Evolutionary conservation across 768 basidiomycete genomes (phyloP).

Genomic region (Lenzites betulinus): DNA sequence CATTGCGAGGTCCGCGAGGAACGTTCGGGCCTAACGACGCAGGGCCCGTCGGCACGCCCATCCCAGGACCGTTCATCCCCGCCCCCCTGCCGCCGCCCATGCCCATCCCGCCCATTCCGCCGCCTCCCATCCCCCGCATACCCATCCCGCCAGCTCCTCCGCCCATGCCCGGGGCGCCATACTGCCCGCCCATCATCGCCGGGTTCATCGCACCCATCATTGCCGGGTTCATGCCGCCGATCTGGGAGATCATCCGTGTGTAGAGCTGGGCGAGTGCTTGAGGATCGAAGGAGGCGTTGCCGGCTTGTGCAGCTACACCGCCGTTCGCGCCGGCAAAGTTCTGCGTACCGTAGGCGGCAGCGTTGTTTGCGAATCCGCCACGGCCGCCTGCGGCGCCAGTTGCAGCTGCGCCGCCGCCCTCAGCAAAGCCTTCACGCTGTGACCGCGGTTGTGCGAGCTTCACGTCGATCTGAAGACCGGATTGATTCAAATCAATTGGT

Average conservation of each 20-base stretch:
- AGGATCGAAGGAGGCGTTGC: constrained; percentile 73
- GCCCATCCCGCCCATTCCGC: constrained; percentile 42
- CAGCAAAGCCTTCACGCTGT: constrained; percentile 66
- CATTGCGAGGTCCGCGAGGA: constrained; percentile 67
- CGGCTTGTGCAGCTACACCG: constrained; percentile 21
- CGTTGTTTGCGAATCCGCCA: constrained; percentile 35
- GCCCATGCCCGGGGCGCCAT: constrained; percentile 38
- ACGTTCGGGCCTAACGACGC: constrained; percentile 31
- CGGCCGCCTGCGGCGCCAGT: constrained; percentile 39
- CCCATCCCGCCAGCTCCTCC: constrained; percentile 30
- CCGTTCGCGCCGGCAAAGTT: constrained; percentile 18
- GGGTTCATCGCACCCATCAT: constrained; percentile 42
- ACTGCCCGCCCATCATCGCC: constrained; percentile 53
- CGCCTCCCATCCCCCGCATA: constrained; percentile 44
- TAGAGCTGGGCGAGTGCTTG: constrained; percentile 91
- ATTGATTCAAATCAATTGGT: not conserved
- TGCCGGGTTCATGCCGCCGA: constrained; percentile 54
- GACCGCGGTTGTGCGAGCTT: constrained; percentile 93
- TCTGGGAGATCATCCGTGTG: constrained; percentile 92
- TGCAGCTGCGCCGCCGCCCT: constrained; percentile 43
- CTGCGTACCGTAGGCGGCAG: constrained; percentile 40
- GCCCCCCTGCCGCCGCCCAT: constrained; percentile 34
- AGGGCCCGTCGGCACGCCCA: constrained; percentile 23
- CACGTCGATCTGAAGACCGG: constrained; percentile 78
- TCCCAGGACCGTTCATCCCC: constrained; percentile 35